Evolutionary conservation across 2,329 filamentous ascomycete genomes (phyloP).

Genomic region (Colletotrichum echinochloae): DNA sequence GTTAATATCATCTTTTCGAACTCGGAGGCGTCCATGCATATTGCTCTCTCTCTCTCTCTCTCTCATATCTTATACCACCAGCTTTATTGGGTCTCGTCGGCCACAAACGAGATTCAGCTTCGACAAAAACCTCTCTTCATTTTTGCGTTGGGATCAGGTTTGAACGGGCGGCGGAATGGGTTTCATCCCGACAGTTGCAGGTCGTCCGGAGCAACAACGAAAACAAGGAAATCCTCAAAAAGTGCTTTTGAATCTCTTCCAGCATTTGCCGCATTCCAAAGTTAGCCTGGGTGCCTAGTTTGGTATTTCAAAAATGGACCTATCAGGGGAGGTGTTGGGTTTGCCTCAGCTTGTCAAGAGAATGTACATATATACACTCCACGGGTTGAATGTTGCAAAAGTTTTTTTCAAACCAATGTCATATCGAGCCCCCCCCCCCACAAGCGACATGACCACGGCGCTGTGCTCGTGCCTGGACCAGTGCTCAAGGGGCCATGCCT

Average conservation of each 20-base stretch:
- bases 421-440: too few relatives aligned
- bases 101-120: constrained; percentile 7
- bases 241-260: constrained; percentile 12
- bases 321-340: constrained; percentile 19
- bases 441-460: neutral
- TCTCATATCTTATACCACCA: constrained; percentile 39
- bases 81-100: constrained; percentile 30
- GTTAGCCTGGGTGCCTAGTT: neutral
- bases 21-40: constrained; percentile 39
- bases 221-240: constrained; percentile 6
- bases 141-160: constrained; percentile 34
- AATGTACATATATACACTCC: constrained; percentile 31
- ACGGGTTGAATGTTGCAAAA: constrained; percentile 32
- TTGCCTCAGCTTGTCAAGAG: constrained; percentile 14
- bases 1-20: constrained; percentile 29
- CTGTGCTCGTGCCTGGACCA: neutral
- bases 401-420: neutral
- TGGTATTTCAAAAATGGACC: constrained; percentile 11
- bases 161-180: constrained; percentile 24
- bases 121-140: neutral
- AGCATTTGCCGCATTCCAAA: constrained; percentile 8
- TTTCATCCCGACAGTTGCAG: constrained; percentile 1
- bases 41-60: constrained; percentile 30
- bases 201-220: constrained; percentile 13
- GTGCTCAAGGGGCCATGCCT: too few relatives aligned